These are phyloP conservation scores for Clathrospora elynae DNA, from an alignment of 2,329 filamentous ascomycete genomes.

Conservation along the genomic window DNA sequence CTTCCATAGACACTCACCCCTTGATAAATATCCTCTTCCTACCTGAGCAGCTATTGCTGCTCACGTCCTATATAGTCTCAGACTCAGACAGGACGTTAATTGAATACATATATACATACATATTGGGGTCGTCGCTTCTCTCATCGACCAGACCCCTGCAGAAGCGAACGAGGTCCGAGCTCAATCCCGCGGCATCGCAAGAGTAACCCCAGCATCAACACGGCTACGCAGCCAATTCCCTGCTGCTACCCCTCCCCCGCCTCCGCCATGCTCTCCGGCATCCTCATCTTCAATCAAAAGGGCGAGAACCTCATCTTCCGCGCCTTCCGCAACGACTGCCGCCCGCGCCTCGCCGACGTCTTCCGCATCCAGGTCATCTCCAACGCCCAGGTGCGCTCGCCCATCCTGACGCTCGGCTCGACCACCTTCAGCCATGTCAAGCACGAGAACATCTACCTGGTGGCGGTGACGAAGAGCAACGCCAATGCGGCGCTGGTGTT, in stretches of 20 bases:
- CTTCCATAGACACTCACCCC: too few relatives aligned
- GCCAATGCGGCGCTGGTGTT: constrained; percentile 98
- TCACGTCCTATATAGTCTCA: too few relatives aligned
- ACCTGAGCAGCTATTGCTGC: too few relatives aligned
- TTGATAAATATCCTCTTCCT: too few relatives aligned
- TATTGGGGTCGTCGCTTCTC: too few relatives aligned
- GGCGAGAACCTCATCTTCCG: constrained; percentile 99
- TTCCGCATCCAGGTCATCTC: constrained; percentile 99
- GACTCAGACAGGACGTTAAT: too few relatives aligned
- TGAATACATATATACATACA: too few relatives aligned
- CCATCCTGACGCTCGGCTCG: constrained; percentile 93
- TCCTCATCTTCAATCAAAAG: constrained; percentile 99
- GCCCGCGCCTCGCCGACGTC: constrained; percentile 94
- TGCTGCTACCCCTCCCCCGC: constrained; percentile 5
- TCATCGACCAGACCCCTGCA: too few relatives aligned
- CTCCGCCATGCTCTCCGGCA: constrained; percentile 82
- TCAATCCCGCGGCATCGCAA: constrained; percentile 19
- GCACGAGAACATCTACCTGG: constrained; percentile 98
- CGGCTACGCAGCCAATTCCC: constrained; percentile 13
- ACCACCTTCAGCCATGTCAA: constrained; percentile 99
- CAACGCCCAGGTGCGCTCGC: constrained; percentile 95
- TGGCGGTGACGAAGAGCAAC: constrained; percentile 98
- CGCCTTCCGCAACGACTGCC: constrained; percentile 97
- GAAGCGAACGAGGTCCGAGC: constrained; percentile 9
- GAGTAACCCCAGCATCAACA: constrained; percentile 14